Evolutionary conservation across 2,329 filamentous ascomycete species (phyloP).

Genomic region (Pseudogymnoascus sp.): DNA sequence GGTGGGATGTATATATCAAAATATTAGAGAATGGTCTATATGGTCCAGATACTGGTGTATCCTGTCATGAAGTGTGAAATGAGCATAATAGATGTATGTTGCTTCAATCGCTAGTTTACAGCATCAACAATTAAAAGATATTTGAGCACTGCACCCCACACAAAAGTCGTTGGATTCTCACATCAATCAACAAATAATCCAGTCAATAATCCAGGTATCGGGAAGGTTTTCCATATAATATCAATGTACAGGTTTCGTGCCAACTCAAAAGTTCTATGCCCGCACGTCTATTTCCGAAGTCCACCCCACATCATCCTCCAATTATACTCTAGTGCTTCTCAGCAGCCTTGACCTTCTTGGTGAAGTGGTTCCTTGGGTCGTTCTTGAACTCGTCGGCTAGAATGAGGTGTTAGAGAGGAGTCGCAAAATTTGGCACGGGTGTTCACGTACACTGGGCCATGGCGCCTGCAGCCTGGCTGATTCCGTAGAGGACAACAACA

Average conservation of each 20-base stretch:
- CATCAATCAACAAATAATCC: not conserved
- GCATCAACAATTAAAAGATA: not conserved
- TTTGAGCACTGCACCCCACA: not conserved
- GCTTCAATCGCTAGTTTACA: not conserved
- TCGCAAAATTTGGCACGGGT: conserved; percentile 11
- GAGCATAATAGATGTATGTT: not conserved
- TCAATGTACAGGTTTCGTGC: conserved; percentile 7
- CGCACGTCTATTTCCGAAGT: conserved; percentile 2
- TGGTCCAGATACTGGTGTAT: not conserved
- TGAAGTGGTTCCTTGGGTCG: conserved; percentile 78
- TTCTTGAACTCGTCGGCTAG: conserved; percentile 92
- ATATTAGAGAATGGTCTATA: not conserved
- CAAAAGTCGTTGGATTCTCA: not conserved
- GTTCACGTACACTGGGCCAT: conserved; percentile 68
- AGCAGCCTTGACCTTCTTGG: conserved; percentile 26
- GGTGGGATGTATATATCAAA: not conserved
- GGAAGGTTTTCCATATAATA: conserved; percentile 7
- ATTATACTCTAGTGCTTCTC: conserved; percentile 25
- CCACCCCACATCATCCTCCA: conserved; percentile 3
- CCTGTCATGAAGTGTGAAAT: not conserved
- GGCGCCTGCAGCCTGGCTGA: conserved; percentile 73
- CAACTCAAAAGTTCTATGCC: conserved; percentile 6
- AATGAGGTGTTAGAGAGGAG: conserved; percentile 9
- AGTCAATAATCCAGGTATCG: not conserved
- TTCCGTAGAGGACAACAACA: conserved; percentile 77